Evolutionary conservation across 345 rosid species (phyloP).

Genomic region (Citrus sp.): DNA sequence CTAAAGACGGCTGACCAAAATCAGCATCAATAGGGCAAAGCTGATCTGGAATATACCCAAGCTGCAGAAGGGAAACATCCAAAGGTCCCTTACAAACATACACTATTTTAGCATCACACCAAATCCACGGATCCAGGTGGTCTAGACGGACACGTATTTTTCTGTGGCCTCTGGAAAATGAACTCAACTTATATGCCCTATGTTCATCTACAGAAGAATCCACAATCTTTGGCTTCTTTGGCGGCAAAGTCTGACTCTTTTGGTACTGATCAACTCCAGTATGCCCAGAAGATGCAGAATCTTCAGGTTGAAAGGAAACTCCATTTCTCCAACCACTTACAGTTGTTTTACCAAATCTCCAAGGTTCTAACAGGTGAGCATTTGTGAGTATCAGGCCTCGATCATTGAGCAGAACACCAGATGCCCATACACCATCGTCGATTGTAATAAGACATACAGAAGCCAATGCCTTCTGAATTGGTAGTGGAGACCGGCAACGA

Average conservation of each 20-base stretch:
- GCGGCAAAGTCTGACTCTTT: constrained; percentile 21
- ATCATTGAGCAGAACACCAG: constrained; percentile 77
- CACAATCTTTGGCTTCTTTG: constrained; percentile 15
- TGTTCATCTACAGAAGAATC: constrained; percentile 26
- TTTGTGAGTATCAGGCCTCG: constrained; percentile 85
- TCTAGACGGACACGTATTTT: constrained; percentile 68
- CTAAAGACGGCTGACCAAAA: constrained; percentile 52
- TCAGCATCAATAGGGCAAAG: constrained; percentile 51
- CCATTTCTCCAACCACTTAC: constrained; percentile 33
- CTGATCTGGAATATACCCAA: constrained; percentile 51
- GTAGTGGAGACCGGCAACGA: constrained; percentile 19
- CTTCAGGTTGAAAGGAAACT: constrained; percentile 27
- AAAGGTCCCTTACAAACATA: constrained; percentile 72
- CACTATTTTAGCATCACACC: constrained; percentile 74
- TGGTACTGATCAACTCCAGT: constrained; percentile 24
- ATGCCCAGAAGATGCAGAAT: constrained; percentile 23
- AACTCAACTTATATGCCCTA: constrained; percentile 31
- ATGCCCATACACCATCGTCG: constrained; percentile 87
- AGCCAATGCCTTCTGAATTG: constrained; percentile 58
- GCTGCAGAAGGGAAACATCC: constrained; percentile 84
- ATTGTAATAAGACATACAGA: constrained; percentile 79
- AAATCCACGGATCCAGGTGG: constrained; percentile 66
- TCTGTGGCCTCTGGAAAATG: constrained; percentile 33
- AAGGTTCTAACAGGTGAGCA: constrained; percentile 94
- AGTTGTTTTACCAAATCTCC: constrained; percentile 84